Evolutionary conservation across 305 asterid species (phyloP), one percentile per base, ranked within the genome.

Genomic region (Fraxinus latifolia): DNA sequence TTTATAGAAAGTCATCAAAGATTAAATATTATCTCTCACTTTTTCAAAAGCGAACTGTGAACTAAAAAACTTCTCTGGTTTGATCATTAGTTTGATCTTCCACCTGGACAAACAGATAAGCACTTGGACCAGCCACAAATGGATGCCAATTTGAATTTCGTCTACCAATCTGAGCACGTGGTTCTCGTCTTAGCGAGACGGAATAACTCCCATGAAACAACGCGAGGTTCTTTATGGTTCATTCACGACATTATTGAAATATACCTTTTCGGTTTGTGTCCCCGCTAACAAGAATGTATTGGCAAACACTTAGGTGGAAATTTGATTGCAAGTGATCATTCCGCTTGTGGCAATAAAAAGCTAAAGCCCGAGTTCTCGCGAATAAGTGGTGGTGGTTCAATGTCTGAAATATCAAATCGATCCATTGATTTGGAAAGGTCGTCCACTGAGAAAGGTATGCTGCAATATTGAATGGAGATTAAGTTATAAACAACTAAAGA

Each of bases 341-440:
- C 94, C 77, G 91, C 91, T 73, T 87, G 97, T n/a, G 93, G 97
- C 79, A 95, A 84, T 85, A 94, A 89, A 84, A 94, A 96, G 90
- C 98, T 93, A 91, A 96, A 96, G 81, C 98, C 98, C 1, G 98
- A 91, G 86, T 94, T 96, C 86, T 96, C 98, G 1, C 98, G 98
- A 81, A 96, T 90, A 74, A 96, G 98, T 19, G 98, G 94, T 0
- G 99, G 99, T n/a, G 99, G 97, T 84, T 96, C 99, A 7, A 96
- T 93, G 86, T 96, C 98, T 78, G 91, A 87, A 73, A 94, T 91
- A 80, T 90, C 97, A 77, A 94, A 88, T 77, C 89, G 91, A 44
- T 94, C 98, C 98, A 92, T 91, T 68, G 99, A 94, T 87, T 94
- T 94, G 23, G 98, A 96, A 80, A 96, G 91, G 77, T 94, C 98